Evolutionary conservation across 345 rosid species (phyloP).

Genomic region (Salix dunnii): DNA sequence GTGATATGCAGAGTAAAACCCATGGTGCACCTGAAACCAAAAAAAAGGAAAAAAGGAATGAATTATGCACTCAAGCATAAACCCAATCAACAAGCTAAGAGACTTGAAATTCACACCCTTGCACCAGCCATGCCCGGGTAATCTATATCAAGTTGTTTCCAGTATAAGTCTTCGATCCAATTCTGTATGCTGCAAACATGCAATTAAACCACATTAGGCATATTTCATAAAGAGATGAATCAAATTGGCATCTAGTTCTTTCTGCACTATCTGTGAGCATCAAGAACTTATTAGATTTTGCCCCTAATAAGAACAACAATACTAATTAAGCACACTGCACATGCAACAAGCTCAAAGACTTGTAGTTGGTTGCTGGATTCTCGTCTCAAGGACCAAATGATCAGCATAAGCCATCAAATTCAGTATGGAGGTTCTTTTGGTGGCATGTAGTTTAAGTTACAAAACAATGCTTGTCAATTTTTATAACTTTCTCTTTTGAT

Average conservation of each 20-base stretch:
- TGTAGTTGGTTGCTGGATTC: background rate
- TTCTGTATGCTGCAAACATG: conserved; percentile 69
- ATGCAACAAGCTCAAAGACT: background rate
- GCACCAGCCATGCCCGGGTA: conserved; percentile 96
- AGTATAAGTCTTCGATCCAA: conserved; percentile 84
- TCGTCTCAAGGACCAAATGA: background rate
- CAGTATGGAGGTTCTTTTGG: no score
- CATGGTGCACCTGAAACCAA: conserved; percentile 74
- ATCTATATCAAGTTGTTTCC: conserved; percentile 91
- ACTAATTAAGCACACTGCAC: background rate
- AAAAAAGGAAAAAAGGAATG: background rate
- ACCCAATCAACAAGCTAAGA: background rate
- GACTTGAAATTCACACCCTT: conserved; percentile 50
- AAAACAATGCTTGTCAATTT: no score
- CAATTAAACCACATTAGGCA: background rate
- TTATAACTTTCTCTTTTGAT: no score
- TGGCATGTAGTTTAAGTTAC: no score
- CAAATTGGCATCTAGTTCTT: background rate
- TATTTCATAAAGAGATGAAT: background rate
- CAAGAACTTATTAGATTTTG: background rate
- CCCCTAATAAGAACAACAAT: background rate
- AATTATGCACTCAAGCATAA: background rate
- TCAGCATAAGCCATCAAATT: no score
- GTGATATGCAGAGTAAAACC: conserved; percentile 89
- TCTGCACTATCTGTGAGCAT: background rate